Conservation (phyloP, 495 filamentous ascomycete genomes). For the Talaromyces thailandensis region DNA sequence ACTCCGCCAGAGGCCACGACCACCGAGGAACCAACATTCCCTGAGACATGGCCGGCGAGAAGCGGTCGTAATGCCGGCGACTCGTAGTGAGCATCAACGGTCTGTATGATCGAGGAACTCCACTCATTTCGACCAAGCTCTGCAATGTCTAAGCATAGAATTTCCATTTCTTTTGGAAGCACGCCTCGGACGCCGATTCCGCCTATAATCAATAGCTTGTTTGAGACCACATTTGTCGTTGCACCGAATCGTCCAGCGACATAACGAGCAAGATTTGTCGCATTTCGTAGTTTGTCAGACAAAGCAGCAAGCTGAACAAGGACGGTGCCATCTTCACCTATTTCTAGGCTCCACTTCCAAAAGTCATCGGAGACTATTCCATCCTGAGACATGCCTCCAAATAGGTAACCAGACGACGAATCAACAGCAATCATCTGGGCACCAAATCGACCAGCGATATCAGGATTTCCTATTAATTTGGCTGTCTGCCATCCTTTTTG, state of each 20-base stretch:
- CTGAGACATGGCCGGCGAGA: conserved; percentile 55
- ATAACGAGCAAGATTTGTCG: conserved; percentile 14
- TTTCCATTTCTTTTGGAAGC: conserved; percentile 23
- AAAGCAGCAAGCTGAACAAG: conserved; percentile 18
- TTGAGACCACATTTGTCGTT: conserved; percentile 21
- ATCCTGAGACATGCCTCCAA: conserved; percentile 56
- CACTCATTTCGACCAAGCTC: conserved; percentile 6
- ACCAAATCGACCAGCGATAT: conserved; percentile 49
- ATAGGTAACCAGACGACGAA: conserved; percentile 44
- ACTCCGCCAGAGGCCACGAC: conserved; percentile 71
- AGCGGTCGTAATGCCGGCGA: conserved; percentile 41
- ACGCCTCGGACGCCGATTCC: conserved; percentile 28
- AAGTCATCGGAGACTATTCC: conserved; percentile 49
- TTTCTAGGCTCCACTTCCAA: conserved; percentile 45
- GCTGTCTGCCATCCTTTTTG: conserved; percentile 42
- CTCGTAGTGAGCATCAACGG: conserved; percentile 14
- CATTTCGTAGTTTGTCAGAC: conserved; percentile 14
- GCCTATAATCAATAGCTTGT: conserved; percentile 31
- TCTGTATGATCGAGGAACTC: conserved; percentile 8
- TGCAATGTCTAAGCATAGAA: conserved; percentile 23
- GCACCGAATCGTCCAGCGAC: conserved; percentile 22
- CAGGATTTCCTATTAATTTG: conserved; percentile 19
- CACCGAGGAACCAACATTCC: conserved; percentile 34
- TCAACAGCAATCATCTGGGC: conserved; percentile 36
- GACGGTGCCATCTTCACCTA: conserved; percentile 15